Percentiles rank a stretch among this genome's conserved stretches.
Evolutionary conservation across 1,284 basidiomycete species (phyloP).

Genomic region (Apiotrichum veenhuisii): DNA sequence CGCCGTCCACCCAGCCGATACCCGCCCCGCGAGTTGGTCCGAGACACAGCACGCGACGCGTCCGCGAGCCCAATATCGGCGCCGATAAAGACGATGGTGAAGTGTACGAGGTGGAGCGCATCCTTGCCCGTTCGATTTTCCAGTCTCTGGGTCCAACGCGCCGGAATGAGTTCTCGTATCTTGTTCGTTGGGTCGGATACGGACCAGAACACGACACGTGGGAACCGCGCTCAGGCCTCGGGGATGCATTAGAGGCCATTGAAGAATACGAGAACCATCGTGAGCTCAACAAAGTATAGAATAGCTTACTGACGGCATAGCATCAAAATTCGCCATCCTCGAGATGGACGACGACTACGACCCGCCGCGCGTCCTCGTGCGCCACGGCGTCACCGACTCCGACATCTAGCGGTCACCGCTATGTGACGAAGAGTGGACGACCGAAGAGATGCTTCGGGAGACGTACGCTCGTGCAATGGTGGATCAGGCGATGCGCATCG

Average conservation of each 20-base stretch:
- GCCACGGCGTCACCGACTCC: no score
- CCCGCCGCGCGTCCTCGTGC: no score
- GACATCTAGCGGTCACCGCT: no score
- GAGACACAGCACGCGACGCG: no score
- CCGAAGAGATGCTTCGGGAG: no score
- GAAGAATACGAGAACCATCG: not conserved
- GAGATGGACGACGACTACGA: not conserved
- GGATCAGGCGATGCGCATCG: no score
- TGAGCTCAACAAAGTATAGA: not conserved
- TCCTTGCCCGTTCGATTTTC: not conserved
- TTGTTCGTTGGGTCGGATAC: not conserved
- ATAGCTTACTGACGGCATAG: not conserved
- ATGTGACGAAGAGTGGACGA: no score
- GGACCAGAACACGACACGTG: not conserved
- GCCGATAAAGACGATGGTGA: not conserved
- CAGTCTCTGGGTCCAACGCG: not conserved
- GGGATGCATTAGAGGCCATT: not conserved
- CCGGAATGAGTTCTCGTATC: not conserved
- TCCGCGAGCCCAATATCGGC: not conserved
- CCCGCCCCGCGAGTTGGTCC: no score
- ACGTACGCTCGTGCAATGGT: no score
- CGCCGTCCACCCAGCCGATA: no score
- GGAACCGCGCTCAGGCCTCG: not conserved
- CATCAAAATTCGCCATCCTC: not conserved
- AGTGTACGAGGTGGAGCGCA: not conserved